Conservation (phyloP, 1,284 basidiomycete species). For the Melanopsichium pennsylvanicum region DNA sequence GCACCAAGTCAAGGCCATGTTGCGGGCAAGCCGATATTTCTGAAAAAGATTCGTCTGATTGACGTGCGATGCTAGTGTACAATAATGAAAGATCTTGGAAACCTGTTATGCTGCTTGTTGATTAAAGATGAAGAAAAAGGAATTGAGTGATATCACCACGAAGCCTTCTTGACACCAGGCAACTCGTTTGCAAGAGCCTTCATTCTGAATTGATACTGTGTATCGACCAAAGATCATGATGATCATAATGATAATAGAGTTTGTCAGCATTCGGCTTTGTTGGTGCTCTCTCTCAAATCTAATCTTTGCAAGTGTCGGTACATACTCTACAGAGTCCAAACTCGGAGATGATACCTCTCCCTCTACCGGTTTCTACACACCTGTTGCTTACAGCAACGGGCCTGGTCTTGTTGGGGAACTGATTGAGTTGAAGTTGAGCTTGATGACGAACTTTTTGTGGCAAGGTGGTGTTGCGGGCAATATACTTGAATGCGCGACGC, state of each 20-base stretch:
- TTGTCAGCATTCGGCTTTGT: not conserved
- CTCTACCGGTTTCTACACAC: slow-evolving; percentile 82
- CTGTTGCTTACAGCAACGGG: slow-evolving; percentile 86
- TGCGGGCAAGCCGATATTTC: no score
- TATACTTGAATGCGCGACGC: slow-evolving; percentile 64
- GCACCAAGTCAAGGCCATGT: no score
- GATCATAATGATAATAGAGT: not conserved
- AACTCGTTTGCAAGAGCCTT: slow-evolving; percentile 81
- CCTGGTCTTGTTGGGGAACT: slow-evolving; percentile 81
- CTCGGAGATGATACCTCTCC: slow-evolving; percentile 84
- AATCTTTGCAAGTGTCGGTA: slow-evolving; percentile 11
- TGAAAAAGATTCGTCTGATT: not conserved
- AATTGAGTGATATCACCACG: slow-evolving; percentile 72
- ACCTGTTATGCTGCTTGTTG: no score
- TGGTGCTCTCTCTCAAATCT: not conserved
- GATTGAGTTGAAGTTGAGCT: slow-evolving; percentile 92
- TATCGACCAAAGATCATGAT: not conserved
- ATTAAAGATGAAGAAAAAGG: no score
- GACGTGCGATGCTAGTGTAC: slow-evolving; percentile 13
- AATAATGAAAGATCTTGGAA: not conserved
- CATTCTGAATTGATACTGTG: slow-evolving; percentile 85
- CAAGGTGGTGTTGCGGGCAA: slow-evolving; percentile 63
- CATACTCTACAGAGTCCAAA: slow-evolving; percentile 86
- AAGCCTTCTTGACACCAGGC: slow-evolving; percentile 86
- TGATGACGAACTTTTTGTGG: slow-evolving; percentile 81